Evolutionary conservation across 192 early-diverging fungal genomes (phyloP).

Genomic region (Bifiguratus adelaidae): DNA sequence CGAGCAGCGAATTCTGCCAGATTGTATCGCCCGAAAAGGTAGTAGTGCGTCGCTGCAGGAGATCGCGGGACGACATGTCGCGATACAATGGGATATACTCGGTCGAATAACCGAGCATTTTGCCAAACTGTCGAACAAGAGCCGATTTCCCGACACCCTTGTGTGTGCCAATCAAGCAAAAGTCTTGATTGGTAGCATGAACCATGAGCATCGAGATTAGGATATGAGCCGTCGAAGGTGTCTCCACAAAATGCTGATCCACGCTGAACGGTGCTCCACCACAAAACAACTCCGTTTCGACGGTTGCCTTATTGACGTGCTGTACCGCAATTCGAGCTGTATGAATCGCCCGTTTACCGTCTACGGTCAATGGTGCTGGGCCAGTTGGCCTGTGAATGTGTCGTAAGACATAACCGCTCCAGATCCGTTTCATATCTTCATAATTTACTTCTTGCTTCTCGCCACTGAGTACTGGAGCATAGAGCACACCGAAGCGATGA

Average conservation of each 20-base stretch:
- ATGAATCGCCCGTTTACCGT: slow-evolving; percentile 16
- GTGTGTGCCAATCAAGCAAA: slow-evolving; percentile 53
- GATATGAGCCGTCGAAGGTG: slow-evolving; percentile 36
- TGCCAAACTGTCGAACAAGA: slow-evolving; percentile 41
- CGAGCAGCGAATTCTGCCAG: slow-evolving; percentile 64
- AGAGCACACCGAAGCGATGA: slow-evolving; percentile 40
- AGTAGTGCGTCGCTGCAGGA: slow-evolving; percentile 65
- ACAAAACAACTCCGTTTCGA: slow-evolving; percentile 6
- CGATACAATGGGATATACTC: slow-evolving; percentile 66
- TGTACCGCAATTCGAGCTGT: slow-evolving; percentile 19
- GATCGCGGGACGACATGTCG: slow-evolving; percentile 73
- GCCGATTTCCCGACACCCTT: slow-evolving; percentile 70
- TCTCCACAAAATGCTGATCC: slow-evolving; percentile 45
- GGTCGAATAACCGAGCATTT: slow-evolving; percentile 38
- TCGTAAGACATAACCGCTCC: slow-evolving; percentile 27
- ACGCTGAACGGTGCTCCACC: slow-evolving; percentile 29
- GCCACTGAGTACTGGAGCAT: slow-evolving; percentile 8
- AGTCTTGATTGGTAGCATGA: slow-evolving; percentile 45
- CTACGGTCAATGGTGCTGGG: slow-evolving; percentile 13
- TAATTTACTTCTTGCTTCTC: slow-evolving; percentile 27
- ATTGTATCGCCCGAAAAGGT: slow-evolving; percentile 58
- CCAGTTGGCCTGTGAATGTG: slow-evolving; percentile 10
- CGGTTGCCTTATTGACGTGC: not conserved
- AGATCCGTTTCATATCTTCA: no score
- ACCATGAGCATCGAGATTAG: slow-evolving; percentile 41